Conservation (phyloP, 1,284 basidiomycete species). For the Marasmius fiardii region DNA sequence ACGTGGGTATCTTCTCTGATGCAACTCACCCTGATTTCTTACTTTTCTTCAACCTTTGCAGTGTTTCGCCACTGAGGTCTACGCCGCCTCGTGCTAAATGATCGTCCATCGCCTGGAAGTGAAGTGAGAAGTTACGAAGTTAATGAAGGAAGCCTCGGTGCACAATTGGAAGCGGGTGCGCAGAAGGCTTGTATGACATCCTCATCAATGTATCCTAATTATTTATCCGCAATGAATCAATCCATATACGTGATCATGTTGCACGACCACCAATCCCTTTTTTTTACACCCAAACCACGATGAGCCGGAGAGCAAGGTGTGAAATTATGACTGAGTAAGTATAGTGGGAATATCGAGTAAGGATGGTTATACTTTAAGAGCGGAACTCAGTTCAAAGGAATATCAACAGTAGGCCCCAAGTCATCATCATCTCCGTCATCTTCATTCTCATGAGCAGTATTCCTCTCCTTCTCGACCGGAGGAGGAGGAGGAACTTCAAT, state of each 20-base stretch:
- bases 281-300: too few species aligned
- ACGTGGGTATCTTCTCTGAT: conserved; percentile 15
- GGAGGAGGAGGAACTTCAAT: conserved; percentile 77
- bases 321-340: too few species aligned
- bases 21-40: neutral
- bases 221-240: too few species aligned
- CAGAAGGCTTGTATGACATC: too few species aligned
- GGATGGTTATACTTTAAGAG: neutral
- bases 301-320: too few species aligned
- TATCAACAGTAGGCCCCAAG: conserved; percentile 66
- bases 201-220: too few species aligned
- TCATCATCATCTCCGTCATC: conserved; percentile 61
- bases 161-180: too few species aligned
- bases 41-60: neutral
- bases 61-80: neutral
- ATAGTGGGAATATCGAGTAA: neutral
- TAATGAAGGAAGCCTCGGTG: too few species aligned
- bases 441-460: conserved; percentile 20
- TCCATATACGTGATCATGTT: too few species aligned
- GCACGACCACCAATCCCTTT: too few species aligned
- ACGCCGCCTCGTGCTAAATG: neutral
- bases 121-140: too few species aligned
- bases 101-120: too few species aligned
- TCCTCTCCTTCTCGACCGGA: conserved; percentile 68
- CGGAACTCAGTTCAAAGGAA: neutral